Percentiles rank a stretch among this genome's conserved stretches.
These are phyloP conservation scores for Leishmania amazonensis DNA, from an alignment of 208 protist genomes.

Conservation along the genomic window DNA sequence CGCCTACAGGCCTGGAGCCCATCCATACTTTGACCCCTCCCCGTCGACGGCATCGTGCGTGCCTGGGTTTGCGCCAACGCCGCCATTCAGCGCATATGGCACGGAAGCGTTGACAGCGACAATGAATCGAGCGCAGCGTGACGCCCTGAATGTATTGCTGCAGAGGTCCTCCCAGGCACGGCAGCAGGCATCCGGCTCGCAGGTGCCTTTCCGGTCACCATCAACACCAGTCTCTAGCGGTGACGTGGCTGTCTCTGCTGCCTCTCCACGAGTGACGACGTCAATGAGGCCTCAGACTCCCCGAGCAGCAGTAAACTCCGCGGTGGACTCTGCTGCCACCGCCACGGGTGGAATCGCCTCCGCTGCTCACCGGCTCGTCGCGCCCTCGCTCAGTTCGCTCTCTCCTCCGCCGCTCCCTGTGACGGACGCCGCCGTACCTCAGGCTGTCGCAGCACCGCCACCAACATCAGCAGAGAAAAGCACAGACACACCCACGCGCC, in stretches of 20 bases:
- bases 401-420: neutral
- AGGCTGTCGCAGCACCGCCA: neutral
- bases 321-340: neutral
- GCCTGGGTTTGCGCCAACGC: neutral
- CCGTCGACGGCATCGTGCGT: neutral
- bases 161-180: conserved; percentile 6
- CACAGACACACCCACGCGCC: neutral
- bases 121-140: neutral
- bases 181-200: neutral
- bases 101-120: neutral
- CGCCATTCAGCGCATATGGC: neutral
- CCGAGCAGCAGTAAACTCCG: neutral
- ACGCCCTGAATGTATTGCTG: conserved; percentile 1
- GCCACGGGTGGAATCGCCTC: neutral
- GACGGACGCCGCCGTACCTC: neutral
- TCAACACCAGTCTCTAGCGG: neutral
- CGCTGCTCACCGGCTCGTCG: neutral
- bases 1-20: neutral
- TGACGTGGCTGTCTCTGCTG: neutral
- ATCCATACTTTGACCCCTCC: conserved; percentile 15
- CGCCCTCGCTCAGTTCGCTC: neutral
- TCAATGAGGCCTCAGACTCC: neutral
- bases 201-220: neutral
- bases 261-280: neutral
- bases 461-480: neutral